A percentile compares a stretch with the other conserved stretches of the same genome.
These are phyloP conservation scores for Insectozyma bohioensis DNA, from an alignment of 1,139 yeast species.

Conservation along the genomic window DNA sequence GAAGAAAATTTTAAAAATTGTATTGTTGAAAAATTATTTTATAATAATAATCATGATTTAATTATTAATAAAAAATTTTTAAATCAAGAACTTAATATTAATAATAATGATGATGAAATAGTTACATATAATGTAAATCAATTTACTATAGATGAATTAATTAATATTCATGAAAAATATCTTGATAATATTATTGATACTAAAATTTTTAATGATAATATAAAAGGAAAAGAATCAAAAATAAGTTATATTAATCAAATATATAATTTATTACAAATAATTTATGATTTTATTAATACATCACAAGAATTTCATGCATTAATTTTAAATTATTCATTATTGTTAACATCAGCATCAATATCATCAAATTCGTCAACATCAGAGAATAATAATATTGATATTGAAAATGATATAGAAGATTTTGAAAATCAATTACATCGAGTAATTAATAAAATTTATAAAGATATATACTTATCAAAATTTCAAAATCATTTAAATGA, in stretches of 20 bases:
- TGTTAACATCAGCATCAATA: conserved; percentile 18
- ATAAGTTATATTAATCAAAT: conserved; percentile 45
- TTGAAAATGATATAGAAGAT: conserved; percentile 17
- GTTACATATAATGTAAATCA: conserved; percentile 20
- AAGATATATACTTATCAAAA: conserved; percentile 24
- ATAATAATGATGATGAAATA: conserved; percentile 5
- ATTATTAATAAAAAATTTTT: conserved; percentile 13
- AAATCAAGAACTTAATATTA: conserved; percentile 1
- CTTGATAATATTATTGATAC: conserved; percentile 37
- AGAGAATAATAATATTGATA: conserved; percentile 5
- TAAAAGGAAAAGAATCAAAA: conserved; percentile 41
- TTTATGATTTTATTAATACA: conserved; percentile 44
- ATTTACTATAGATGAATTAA: conserved; percentile 50
- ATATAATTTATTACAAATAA: conserved; percentile 39
- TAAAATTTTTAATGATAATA: conserved; percentile 36
- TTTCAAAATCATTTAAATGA: conserved; percentile 21
- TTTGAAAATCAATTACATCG: conserved; percentile 23
- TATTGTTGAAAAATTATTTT: conserved; percentile 23
- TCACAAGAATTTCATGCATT: conserved; percentile 44
- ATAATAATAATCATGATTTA: conserved; percentile 14
- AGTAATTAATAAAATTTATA: conserved; percentile 24
- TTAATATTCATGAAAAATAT: conserved; percentile 40
- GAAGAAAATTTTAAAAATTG: conserved; percentile 36
- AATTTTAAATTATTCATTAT: conserved; percentile 28
- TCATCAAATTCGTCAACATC: too few relatives aligned